These are phyloP conservation scores for Suillus ampliporus DNA, from an alignment of 768 basidiomycete species.

Conservation along the genomic window DNA sequence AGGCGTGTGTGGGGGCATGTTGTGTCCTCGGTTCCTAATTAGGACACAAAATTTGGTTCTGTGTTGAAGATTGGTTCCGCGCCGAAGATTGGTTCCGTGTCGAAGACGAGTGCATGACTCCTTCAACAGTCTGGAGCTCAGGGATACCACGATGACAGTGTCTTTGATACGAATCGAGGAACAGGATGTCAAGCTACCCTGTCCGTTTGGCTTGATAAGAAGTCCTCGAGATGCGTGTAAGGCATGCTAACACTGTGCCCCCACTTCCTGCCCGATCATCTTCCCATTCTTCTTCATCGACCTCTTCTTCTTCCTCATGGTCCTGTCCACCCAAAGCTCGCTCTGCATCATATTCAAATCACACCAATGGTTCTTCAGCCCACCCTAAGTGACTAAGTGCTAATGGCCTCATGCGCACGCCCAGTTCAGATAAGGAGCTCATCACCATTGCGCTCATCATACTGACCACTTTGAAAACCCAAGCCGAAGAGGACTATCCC, in stretches of 20 bases:
- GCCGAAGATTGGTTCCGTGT: too few relatives aligned
- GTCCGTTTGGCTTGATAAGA: constrained; percentile 35
- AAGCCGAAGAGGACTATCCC: constrained; percentile 48
- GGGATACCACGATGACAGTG: too few relatives aligned
- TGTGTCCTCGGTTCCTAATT: too few relatives aligned
- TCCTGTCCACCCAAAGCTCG: constrained; percentile 37
- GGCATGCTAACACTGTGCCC: constrained; percentile 31
- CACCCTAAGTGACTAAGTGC: constrained; percentile 41
- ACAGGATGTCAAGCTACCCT: too few relatives aligned
- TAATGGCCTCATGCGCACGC: constrained; percentile 45
- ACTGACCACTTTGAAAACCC: constrained; percentile 88
- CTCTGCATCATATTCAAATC: constrained; percentile 32
- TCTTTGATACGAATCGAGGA: too few relatives aligned
- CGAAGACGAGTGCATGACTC: too few relatives aligned
- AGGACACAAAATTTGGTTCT: too few relatives aligned
- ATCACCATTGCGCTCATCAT: constrained; percentile 77
- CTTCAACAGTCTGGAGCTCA: too few relatives aligned
- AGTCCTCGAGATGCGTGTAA: constrained; percentile 67
- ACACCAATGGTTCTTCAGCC: constrained; percentile 25
- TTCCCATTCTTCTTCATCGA: constrained; percentile 42
- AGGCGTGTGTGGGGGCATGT: too few relatives aligned
- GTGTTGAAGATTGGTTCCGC: too few relatives aligned
- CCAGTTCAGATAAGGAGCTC: constrained; percentile 51
- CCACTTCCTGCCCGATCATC: constrained; percentile 42
- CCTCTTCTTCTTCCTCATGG: constrained; percentile 26